Evolutionary conservation across 306 rosid species (phyloP), one percentile per base, ranked within the genome.

Genomic region (Purshia tridentata): DNA sequence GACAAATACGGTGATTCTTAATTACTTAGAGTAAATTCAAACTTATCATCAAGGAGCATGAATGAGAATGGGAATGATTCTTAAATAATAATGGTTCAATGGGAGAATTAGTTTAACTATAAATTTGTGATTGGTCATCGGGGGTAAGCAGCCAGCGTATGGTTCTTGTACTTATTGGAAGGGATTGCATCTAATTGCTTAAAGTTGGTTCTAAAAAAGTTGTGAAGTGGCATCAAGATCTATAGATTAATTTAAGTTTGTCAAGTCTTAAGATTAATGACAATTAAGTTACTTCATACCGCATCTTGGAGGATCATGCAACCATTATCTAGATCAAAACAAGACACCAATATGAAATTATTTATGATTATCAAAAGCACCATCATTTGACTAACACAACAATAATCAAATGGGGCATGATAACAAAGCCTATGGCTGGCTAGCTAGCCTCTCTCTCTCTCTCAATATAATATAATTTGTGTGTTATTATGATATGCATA

Each of bases 281-380:
- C 68, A 77, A 46, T 69, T 78, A 19, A 67, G 78, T 69, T 76
- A 55, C 68, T 79, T 52, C 58, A 41, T 69, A 56, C 66, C 78
- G 64, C 81, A 72, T 71, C 79, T 79, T 79, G 83, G 83, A 77
- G 81, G 78, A 78, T 83, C 81, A 63, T 76, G 74, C 72, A 9
- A 62, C 41, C 74, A 65, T 60, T 68, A 67, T 58, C 68, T 41
- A 72, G 62, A 79, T 80, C 70, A 80, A 76, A 76, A 82, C 74
- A 57, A 72, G 79, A 67, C 60, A 81, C 76, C 82, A 62, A 76
- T 23, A 72, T 64, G 35, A 59, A 69, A 48, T 71, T 70, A 72
- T 73, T 76, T 56, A 72, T 82, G 84, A 78, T 69, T 69, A 80
- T 84, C 85, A 77, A 71, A 78, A 72, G 72, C 80, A 67, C 52